These are phyloP conservation scores for Sphaceloma murrayae DNA, from an alignment of 2,329 filamentous ascomycete species.

Conservation along the genomic window DNA sequence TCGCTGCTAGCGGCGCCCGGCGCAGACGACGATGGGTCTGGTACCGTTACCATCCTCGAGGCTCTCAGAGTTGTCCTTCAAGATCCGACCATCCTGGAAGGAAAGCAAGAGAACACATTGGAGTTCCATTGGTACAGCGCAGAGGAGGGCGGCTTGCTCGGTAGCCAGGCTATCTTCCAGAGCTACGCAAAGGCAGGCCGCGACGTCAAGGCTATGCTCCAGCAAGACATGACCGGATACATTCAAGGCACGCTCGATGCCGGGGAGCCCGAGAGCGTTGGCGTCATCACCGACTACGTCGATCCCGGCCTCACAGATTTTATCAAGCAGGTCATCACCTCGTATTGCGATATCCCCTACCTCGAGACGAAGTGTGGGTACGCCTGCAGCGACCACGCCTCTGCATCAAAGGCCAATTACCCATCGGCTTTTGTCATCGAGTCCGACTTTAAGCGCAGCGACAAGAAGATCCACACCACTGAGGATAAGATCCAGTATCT, in stretches of 20 bases:
- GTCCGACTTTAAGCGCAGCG: slow-evolving; percentile 54
- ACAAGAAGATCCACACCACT: slow-evolving; percentile 60
- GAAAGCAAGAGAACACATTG: slow-evolving; percentile 71
- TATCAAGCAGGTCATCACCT: slow-evolving; percentile 77
- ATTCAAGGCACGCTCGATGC: slow-evolving; percentile 73
- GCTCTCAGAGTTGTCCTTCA: slow-evolving; percentile 68
- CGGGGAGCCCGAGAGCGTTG: slow-evolving; percentile 73
- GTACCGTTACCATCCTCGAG: slow-evolving; percentile 80
- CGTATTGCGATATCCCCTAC: slow-evolving; percentile 83
- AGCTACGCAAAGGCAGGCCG: slow-evolving; percentile 63
- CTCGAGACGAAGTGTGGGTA: slow-evolving; percentile 84
- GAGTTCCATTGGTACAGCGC: slow-evolving; percentile 97
- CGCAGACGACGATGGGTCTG: slow-evolving; percentile 77
- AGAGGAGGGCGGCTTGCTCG: slow-evolving; percentile 78
- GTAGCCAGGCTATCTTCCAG: slow-evolving; percentile 81
- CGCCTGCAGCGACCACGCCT: slow-evolving; percentile 68
- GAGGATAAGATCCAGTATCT: slow-evolving; percentile 62
- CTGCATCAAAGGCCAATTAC: slow-evolving; percentile 63
- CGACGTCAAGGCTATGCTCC: slow-evolving; percentile 89
- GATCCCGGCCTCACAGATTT: slow-evolving; percentile 74
- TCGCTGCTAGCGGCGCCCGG: slow-evolving; percentile 76
- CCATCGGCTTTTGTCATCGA: slow-evolving; percentile 70
- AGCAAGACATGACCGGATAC: slow-evolving; percentile 97
- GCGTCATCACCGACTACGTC: slow-evolving; percentile 88
- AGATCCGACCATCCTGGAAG: slow-evolving; percentile 56